Evolutionary conservation across 192 early-diverging fungal genomes (phyloP).

Genomic region (Jimgerdemannia flammicorona): DNA sequence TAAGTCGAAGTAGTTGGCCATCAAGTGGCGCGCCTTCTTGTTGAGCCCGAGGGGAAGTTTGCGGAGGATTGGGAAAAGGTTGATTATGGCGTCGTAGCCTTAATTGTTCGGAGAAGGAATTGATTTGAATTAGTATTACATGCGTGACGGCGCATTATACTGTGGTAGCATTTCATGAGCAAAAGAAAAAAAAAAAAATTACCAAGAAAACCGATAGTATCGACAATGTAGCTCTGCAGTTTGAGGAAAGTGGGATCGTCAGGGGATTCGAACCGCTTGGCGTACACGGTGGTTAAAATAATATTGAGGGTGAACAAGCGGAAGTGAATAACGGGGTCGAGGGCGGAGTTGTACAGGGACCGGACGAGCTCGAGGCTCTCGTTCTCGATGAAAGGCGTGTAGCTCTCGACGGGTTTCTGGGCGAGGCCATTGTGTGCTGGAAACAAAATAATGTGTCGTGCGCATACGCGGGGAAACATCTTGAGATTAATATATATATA

Average conservation of each 20-base stretch:
- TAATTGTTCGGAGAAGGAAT: background rate
- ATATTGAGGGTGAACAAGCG: background rate
- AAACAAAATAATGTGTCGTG: background rate
- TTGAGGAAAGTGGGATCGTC: background rate
- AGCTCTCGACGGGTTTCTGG: background rate
- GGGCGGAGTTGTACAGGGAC: background rate
- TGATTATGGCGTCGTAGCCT: background rate
- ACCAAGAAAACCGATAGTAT: background rate
- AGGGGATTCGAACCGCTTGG: constrained; percentile 2
- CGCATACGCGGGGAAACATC: background rate
- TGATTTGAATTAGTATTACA: background rate
- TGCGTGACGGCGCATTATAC: no score
- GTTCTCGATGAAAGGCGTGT: background rate
- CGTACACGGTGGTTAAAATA: background rate
- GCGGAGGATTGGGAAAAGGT: background rate
- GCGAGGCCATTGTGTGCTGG: background rate
- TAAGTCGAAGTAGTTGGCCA: background rate
- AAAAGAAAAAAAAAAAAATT: background rate
- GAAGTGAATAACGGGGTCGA: background rate
- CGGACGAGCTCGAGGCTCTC: background rate
- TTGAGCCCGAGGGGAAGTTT: background rate
- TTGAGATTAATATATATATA: background rate
- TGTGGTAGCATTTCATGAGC: no score
- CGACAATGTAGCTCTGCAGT: background rate
- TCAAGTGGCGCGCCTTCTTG: background rate